Evolutionary conservation across 768 basidiomycete genomes (phyloP).

Genomic region (Mycena alexandri): DNA sequence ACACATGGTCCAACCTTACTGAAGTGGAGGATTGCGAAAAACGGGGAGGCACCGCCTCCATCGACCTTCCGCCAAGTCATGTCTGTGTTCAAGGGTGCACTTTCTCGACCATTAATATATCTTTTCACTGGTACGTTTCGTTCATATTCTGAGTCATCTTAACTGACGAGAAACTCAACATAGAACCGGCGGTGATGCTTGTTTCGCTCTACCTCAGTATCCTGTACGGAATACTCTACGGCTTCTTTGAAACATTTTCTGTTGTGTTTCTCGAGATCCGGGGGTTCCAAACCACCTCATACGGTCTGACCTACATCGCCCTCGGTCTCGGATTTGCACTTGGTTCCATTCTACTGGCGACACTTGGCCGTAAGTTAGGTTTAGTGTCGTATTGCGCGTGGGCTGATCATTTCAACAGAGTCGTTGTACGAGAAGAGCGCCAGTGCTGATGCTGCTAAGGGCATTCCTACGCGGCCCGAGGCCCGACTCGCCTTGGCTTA

Average conservation of each 20-base stretch:
- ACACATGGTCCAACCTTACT: constrained; percentile 35
- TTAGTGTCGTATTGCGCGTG: background rate
- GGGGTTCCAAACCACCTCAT: constrained; percentile 23
- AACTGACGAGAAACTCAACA: no score
- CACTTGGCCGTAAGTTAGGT: constrained; percentile 26
- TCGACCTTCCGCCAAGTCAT: constrained; percentile 3
- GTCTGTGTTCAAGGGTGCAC: constrained; percentile 20
- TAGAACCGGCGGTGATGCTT: constrained; percentile 7
- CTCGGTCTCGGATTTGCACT: constrained; percentile 28
- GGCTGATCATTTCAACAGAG: constrained; percentile 16
- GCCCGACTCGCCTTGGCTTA: constrained; percentile 27
- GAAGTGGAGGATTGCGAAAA: constrained; percentile 25
- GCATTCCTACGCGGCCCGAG: constrained; percentile 28
- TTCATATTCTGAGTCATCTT: no score
- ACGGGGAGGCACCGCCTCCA: constrained; percentile 1
- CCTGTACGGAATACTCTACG: constrained; percentile 34
- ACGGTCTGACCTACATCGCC: constrained; percentile 33
- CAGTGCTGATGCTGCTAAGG: constrained; percentile 9
- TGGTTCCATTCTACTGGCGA: constrained; percentile 15
- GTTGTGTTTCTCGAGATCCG: constrained; percentile 31
- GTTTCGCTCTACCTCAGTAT: constrained; percentile 32
- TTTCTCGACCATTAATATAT: constrained; percentile 26
- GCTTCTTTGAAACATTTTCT: constrained; percentile 32
- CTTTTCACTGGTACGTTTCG: constrained; percentile 28
- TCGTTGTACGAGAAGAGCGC: constrained; percentile 19